Base-by-base conservation (phyloP, 1,284 basidiomycete genomes). In the Sanghuangporus sanghuang region DNA sequence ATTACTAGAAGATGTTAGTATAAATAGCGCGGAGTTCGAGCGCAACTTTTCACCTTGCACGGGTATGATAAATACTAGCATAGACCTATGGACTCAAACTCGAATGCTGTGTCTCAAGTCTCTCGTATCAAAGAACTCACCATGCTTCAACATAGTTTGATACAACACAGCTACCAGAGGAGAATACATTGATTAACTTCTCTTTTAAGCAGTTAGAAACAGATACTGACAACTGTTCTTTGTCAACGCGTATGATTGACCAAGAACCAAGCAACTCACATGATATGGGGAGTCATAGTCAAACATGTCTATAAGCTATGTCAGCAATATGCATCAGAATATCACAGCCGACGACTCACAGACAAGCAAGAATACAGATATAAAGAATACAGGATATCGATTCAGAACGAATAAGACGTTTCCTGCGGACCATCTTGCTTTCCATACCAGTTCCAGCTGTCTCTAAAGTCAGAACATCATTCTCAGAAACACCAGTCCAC, bases 401-500 rank as follows among this genome's bases (percentile, higher is more conserved):
- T 61, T 61, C 8, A 61, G n/a, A 32, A 64, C 44, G 53, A 60
- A 64, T 32, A 64, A 35, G 5, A 61, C 32, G 49, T 64, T 64
- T 32, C 57, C 63, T 3, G 49, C 42, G 6, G 58, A 56, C 63
- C 58, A 64, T 36, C 46, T 54, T 36, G 63, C 52, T 4, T 48
- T 56, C 63, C 63, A 64, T 9, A 61, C 50, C 18, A 61, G 36
- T 39, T 61, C 53, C 16, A 61, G 27, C 63, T 64, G 21, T 38
- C 18, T 36, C 53, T 16, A 16, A 36, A 32, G 21, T 21, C 36
- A 40, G n/a, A 16, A 50, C 35, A 35, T 59, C 39, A 48, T 64
- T 46, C 39, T 14, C 44, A 38, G 56, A 50, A n/a, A 18, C 27
- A 27, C 16, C 21, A 46, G 21, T n/a, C 16, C 14, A 46, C 16